Evolutionary conservation across 257 asterid species (phyloP).

Genomic region (Solanum sitiens): DNA sequence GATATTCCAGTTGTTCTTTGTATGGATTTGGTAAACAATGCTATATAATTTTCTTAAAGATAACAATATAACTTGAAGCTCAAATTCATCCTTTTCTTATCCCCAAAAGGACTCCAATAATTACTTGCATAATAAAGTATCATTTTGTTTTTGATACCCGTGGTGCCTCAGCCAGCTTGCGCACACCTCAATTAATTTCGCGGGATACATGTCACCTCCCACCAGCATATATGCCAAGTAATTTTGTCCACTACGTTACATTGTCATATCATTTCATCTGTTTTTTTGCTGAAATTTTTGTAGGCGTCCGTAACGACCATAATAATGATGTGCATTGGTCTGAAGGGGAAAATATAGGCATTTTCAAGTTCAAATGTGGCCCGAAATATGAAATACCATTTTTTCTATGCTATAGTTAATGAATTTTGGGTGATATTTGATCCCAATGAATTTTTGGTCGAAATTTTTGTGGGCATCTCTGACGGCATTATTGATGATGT

Average conservation of each 20-base stretch:
- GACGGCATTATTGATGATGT: no score
- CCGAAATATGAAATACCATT: fast-evolving
- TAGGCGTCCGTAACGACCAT: no score
- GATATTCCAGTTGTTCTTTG: not conserved
- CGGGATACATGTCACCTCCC: not conserved
- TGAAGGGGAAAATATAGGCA: no score
- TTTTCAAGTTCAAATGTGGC: no score
- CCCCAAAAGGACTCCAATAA: not conserved
- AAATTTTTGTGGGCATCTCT: no score
- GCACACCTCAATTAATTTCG: not conserved
- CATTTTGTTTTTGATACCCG: not conserved
- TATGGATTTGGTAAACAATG: not conserved
- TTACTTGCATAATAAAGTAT: not conserved
- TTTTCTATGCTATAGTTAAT: no score
- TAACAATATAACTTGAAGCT: not conserved
- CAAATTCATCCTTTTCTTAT: not conserved
- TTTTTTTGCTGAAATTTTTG: no score
- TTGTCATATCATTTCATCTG: no score
- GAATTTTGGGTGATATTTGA: no score
- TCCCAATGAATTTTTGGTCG: no score
- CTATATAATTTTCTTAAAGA: not conserved
- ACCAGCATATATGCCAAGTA: not conserved
- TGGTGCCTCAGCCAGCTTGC: not conserved
- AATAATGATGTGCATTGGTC: no score
- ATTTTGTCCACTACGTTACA: not conserved